Evolutionary conservation across 1,139 yeast species (phyloP), one percentile per base, ranked within the genome.

Genomic region (Suhomyces yuchorum): DNA sequence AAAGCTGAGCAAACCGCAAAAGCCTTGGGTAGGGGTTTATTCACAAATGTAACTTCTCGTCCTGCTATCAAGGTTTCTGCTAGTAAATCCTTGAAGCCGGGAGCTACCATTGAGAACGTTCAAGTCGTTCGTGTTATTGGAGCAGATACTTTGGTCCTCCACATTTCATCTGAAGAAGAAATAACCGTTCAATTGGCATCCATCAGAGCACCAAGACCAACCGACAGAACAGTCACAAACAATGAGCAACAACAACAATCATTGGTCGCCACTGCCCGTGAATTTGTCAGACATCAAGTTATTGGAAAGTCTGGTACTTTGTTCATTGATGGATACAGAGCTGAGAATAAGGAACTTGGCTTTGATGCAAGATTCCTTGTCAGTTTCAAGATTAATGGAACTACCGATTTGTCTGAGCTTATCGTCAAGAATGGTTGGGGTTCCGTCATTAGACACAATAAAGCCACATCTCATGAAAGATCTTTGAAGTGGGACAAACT

Each of bases 401-500:
- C 75, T 28, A 68, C 69, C 44, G 88, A 87, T 58, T 71, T 89
- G 42, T 81, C 89, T n/a, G 82, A 82, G 57, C 58, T 72, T 20
- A 65, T 89, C 46, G 84, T 89, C 28, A 68, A 75, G 36, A 75
- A 72, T 49, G 97, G 96, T 8, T 81, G 76, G 68, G 96, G 90
- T 17, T 72, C 87, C n/a, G 96, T 88, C 20, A 78, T 87, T 51
- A 84, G 82, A 63, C 96, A 87, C 66, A 83, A 85, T 61, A 84
- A 84, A 63, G 90, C 87, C 51, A 85, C 84, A 33, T 66, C 75
- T 39, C 80, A 80, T 38, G 90, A 85, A 61, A 78, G 91, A 56
- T 83, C 96, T 1, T 77, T 83, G 36, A 78, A 82, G 56, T 88
- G 96, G 95, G 96, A 89, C 61, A 77, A 75, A 48, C 75, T 89